Conservation (phyloP, 345 rosid species). For the Stellera chamaejasme region DNA sequence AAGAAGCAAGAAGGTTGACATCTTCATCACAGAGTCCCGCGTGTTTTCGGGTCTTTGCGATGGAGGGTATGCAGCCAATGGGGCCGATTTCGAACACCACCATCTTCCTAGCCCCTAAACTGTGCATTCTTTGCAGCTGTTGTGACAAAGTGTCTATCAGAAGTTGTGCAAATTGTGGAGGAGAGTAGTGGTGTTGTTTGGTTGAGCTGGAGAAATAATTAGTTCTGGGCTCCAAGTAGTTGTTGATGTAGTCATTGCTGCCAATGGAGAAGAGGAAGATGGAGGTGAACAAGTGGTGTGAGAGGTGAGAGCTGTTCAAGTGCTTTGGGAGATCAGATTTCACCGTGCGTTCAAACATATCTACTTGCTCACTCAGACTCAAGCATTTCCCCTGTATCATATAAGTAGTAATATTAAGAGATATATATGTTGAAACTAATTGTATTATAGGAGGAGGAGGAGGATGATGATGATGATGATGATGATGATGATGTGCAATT, state of each 20-base stretch:
- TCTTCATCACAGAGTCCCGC: conserved; percentile 27
- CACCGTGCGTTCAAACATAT: conserved; percentile 18
- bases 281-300: conserved; percentile 28
- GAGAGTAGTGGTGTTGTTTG: conserved; percentile 10
- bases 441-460: no score
- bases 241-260: conserved; percentile 34
- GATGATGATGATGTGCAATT: no score
- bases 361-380: conserved; percentile 29
- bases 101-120: conserved; percentile 35
- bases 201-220: not conserved
- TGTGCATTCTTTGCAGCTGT: conserved; percentile 24
- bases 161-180: conserved; percentile 23
- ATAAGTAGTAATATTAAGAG: no score
- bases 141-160: conserved; percentile 19
- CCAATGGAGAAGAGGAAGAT: conserved; percentile 27
- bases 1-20: conserved; percentile 17
- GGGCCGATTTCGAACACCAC: conserved; percentile 38
- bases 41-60: conserved; percentile 16
- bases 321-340: conserved; percentile 9
- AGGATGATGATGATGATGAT: no score
- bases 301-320: conserved; percentile 8
- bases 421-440: not conserved
- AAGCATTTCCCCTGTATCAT: conserved; percentile 35
- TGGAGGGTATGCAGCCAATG: conserved; percentile 36
- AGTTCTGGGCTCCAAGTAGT: conserved; percentile 8